phyloP scores from a whole-genome alignment of 108 stramenopile species.

The Nitzschia palea region DNA sequence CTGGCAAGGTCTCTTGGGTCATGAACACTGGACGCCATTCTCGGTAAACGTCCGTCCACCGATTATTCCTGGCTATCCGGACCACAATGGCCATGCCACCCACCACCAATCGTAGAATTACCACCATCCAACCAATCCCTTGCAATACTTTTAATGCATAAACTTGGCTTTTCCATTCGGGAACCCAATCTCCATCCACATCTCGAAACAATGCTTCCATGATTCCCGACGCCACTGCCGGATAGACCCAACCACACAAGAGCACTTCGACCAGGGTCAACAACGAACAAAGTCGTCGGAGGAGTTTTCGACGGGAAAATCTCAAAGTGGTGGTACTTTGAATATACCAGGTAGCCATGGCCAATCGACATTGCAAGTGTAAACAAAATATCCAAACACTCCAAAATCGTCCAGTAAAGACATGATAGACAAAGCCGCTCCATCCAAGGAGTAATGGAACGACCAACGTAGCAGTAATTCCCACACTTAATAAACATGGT shows the following conservation, averaged over 20 bases:
- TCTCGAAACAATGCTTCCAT: slow-evolving; percentile 12
- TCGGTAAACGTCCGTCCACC: slow-evolving; percentile 3
- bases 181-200: slow-evolving; percentile 24
- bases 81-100: slow-evolving; percentile 1
- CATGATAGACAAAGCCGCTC: slow-evolving; percentile 18
- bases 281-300: slow-evolving; percentile 11
- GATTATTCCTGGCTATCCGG: not conserved
- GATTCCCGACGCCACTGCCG: not conserved
- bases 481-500: slow-evolving; percentile 2
- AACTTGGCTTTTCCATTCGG: slow-evolving; percentile 18
- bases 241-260: slow-evolving; percentile 21
- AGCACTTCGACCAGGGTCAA: slow-evolving; percentile 16
- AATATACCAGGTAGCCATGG: slow-evolving; percentile 21
- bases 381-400: slow-evolving; percentile 22
- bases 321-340: slow-evolving; percentile 20
- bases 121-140: slow-evolving; percentile 18
- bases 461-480: not conserved
- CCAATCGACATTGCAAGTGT: slow-evolving; percentile 22
- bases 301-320: slow-evolving; percentile 5
- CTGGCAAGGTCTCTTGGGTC: slow-evolving; percentile 1
- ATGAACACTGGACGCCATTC: slow-evolving; percentile 21
- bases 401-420: slow-evolving; percentile 30
- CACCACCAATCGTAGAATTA: not conserved
- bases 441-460: slow-evolving; percentile 17
- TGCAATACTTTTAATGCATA: not conserved